phyloP scores from a whole-genome alignment of 2,329 filamentous ascomycete species.

The Fusarium chlamydosporum region DNA sequence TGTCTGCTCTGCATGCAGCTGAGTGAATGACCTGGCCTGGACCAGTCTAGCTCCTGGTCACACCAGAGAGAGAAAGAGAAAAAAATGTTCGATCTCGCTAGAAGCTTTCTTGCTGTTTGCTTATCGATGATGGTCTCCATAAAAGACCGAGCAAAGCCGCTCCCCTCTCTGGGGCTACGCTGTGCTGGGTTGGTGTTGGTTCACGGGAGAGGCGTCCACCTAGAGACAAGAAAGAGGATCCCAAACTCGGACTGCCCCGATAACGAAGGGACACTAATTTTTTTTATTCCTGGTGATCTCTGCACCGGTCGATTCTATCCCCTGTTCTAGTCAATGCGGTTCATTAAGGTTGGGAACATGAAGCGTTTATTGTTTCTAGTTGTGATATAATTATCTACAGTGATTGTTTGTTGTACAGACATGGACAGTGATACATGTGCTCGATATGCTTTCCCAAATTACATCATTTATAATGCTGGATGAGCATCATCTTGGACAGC shows the following conservation, averaged over 20 bases:
- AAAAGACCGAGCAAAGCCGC: conserved; percentile 45
- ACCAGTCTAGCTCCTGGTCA: conserved; percentile 4
- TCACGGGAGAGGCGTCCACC: conserved; percentile 42
- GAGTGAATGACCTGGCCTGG: conserved; percentile 14
- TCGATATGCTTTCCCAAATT: not conserved
- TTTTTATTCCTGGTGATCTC: conserved; percentile 27
- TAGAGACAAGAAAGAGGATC: conserved; percentile 21
- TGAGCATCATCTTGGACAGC: conserved; percentile 25
- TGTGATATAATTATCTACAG: conserved; percentile 20
- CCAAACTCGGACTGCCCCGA: conserved; percentile 32
- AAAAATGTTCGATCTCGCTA: conserved; percentile 36
- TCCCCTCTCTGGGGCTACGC: conserved; percentile 20
- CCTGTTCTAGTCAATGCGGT: conserved; percentile 15
- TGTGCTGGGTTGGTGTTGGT: not conserved
- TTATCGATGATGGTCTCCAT: conserved; percentile 41
- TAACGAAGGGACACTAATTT: conserved; percentile 29
- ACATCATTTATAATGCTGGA: conserved; percentile 22
- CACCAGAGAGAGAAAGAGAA: not conserved
- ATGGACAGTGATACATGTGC: not conserved
- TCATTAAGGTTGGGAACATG: not conserved
- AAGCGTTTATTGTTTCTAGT: conserved; percentile 1
- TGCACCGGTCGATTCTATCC: conserved; percentile 1
- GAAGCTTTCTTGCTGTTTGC: conserved; percentile 22
- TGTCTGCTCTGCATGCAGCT: conserved; percentile 19
- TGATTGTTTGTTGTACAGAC: conserved; percentile 4